Conservation (phyloP, 2,329 filamentous ascomycete species). For the Neonectria coccinea region DNA sequence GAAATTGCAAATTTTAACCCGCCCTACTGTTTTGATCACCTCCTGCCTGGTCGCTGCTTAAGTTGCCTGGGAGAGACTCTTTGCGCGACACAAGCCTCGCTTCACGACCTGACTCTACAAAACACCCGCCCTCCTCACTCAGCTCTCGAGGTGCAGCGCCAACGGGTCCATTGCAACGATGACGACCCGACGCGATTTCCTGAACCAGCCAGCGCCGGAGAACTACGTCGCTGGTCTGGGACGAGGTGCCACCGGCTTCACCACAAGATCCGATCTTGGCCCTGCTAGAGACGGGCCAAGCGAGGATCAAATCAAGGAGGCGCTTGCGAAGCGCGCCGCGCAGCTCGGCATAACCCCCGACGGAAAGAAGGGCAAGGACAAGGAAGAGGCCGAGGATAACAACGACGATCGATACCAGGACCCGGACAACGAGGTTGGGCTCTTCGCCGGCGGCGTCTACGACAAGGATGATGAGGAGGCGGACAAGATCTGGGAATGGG, state of each 20-base stretch:
- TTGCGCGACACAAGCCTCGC: constrained; percentile 25
- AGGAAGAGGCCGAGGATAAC: constrained; percentile 79
- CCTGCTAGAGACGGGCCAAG: constrained; percentile 95
- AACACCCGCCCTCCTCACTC: constrained; percentile 11
- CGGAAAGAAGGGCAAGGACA: constrained; percentile 77
- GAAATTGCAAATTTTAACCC: constrained; percentile 5
- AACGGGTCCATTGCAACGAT: constrained; percentile 51
- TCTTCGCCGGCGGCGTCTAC: constrained; percentile 96
- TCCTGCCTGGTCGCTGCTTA: constrained; percentile 23
- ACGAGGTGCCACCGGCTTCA: constrained; percentile 97
- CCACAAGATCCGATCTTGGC: constrained; percentile 94
- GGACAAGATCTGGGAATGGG: constrained; percentile 92
- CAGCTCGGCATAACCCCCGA: constrained; percentile 78
- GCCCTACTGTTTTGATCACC: constrained; percentile 12
- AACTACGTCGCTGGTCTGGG: constrained; percentile 97
- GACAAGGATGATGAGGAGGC: constrained; percentile 98
- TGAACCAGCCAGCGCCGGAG: constrained; percentile 86
- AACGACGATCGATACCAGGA: constrained; percentile 90
- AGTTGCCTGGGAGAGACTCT: constrained; percentile 2
- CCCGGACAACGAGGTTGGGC: constrained; percentile 94
- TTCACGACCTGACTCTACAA: constrained; percentile 11
- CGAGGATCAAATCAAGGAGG: constrained; percentile 98
- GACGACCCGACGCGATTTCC: constrained; percentile 81
- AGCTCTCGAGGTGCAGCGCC: constrained; percentile 29
- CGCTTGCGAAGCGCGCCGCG: constrained; percentile 91